Base-by-base conservation (phyloP, 257 asterid species). In the Lycium ferocissimum region DNA sequence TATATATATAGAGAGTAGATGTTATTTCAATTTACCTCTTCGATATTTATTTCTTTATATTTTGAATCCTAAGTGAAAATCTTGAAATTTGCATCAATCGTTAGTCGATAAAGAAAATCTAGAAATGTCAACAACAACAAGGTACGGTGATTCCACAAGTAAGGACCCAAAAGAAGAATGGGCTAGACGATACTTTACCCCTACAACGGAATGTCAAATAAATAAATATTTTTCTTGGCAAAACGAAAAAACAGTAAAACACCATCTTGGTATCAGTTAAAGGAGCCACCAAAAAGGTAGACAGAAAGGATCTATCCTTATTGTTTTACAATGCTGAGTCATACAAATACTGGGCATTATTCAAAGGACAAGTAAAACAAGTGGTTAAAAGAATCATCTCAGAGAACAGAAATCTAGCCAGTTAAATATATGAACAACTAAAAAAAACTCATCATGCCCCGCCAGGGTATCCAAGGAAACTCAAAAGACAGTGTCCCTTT, bases 251-350 rank as follows among this genome's bases (percentile, higher is more conserved):
- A 90, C 88, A 85, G 67, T 89, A 93, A 90, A 92, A 93, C 95
- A 92, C 91, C 94, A 92, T 90, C 93, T 92, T 86, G 89, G 87
- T 89, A 90, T 90, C 88, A 93, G 90, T 82, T 89, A 85, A 87
- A 87, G 87, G 89, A 90, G 89, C 90, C 92, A 88, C 90, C 91
- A 86, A 88, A 91, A 88, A 89, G 84, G 94, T 87, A 85, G 97
- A 91, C 96, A 93, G 79, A 83, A 91, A 93, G 99, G 92, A 94
- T 94, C 95, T 89, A n/a, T 89, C 89, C 86, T 66, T 70, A 78
- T 83, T 83, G 67, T 83, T 88, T 37, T 71, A 87, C 71, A 86
- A 63, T 80, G 84, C 87, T 91, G 90, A 82, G 17, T 26, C 33
- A 26, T 26, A 26, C 33, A 26, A 26, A 26, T 26, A 4, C 5